These are phyloP conservation scores for Mycena epipterygia DNA, from an alignment of 768 basidiomycete genomes.

Conservation along the genomic window DNA sequence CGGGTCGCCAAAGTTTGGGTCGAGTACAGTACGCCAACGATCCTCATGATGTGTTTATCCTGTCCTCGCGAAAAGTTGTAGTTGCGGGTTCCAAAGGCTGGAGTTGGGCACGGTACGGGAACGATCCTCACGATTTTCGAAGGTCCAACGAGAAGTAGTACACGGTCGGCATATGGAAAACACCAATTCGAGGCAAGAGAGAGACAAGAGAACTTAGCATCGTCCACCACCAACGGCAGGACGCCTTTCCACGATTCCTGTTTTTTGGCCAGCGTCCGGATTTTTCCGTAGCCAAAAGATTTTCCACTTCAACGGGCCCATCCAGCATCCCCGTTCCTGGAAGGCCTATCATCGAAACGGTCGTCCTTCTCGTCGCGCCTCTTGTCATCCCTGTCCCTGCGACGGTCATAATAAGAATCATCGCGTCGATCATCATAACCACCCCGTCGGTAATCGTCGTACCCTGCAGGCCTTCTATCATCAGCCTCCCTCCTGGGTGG, in stretches of 20 bases:
- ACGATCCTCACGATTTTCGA: slow-evolving; percentile 49
- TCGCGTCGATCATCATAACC: slow-evolving; percentile 88
- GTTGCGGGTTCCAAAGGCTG: slow-evolving; percentile 28
- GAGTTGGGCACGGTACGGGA: slow-evolving; percentile 38
- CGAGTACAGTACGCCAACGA: neutral
- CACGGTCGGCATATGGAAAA: slow-evolving; percentile 70
- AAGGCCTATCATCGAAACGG: slow-evolving; percentile 80
- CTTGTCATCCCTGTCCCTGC: slow-evolving; percentile 87
- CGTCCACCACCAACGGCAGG: slow-evolving; percentile 45
- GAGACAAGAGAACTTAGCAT: slow-evolving; percentile 40
- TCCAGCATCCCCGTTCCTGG: slow-evolving; percentile 85
- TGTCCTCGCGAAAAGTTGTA: slow-evolving; percentile 11
- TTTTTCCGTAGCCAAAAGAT: slow-evolving; percentile 49
- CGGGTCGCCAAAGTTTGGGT: slow-evolving; percentile 12
- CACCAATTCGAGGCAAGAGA: slow-evolving; percentile 61
- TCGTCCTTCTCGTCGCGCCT: slow-evolving; percentile 90
- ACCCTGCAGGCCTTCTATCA: slow-evolving; percentile 92
- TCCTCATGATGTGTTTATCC: slow-evolving; percentile 40
- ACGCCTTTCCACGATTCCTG: slow-evolving; percentile 46
- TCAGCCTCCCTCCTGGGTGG: slow-evolving; percentile 82
- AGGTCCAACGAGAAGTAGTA: slow-evolving; percentile 64
- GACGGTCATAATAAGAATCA: slow-evolving; percentile 91
- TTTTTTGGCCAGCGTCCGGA: slow-evolving; percentile 51
- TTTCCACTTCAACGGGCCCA: slow-evolving; percentile 72
- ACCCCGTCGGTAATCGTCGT: slow-evolving; percentile 91